Evolutionary conservation across 2,329 filamentous ascomycete species (phyloP), one percentile per base, ranked within the genome.

Genomic region (Ceratocystis ficicola): DNA sequence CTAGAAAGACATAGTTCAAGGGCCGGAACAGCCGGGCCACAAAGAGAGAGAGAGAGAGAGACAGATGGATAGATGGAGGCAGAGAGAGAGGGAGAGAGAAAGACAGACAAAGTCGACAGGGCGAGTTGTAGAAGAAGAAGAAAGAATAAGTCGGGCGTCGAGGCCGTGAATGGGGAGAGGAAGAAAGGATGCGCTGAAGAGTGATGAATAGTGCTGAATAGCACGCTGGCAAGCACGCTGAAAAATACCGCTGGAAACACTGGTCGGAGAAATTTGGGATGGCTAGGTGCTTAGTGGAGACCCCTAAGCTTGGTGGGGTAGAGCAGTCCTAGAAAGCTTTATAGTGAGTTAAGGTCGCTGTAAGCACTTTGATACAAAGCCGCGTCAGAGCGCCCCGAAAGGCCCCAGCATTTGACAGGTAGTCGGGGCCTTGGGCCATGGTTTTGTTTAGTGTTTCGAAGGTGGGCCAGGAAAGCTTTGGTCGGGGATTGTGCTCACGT

Each of bases 1-100:
- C 28, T 59, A 36, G 55, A 28, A n/a, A n/a, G 30, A 59, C 55
- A 59, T 36, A 59, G 32, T n/a, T 30, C 30, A 59, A 59, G 12
- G 36, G 55, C 25, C 55, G 28, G 55, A 36, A 59, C 28, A 59
- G 25, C 55, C 55, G 55, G 55, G 15, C 55, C 17, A 41, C 36
- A 15, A 30, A 59, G 6, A 15, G 55, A 59, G 17, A 20, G 32
- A 28, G 3, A 25, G 2, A 20, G 48, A n/a, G n/a, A n/a, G n/a
- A n/a, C n/a, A n/a, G n/a, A 15, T 41, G 36, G 36, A 15, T 41
- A 5, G 36, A 41, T 12, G 4, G 36, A 32, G 30, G 36, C 10
- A 41, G 36, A 12, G 30, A 32, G 30, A 10, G 32, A 12, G 32
- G 10, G 52, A 36, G 6, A 6, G 55, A 59, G 55, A 36, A 20